Evolutionary conservation across 2,329 filamentous ascomycete species (phyloP).

Genomic region (Capronia coronata): DNA sequence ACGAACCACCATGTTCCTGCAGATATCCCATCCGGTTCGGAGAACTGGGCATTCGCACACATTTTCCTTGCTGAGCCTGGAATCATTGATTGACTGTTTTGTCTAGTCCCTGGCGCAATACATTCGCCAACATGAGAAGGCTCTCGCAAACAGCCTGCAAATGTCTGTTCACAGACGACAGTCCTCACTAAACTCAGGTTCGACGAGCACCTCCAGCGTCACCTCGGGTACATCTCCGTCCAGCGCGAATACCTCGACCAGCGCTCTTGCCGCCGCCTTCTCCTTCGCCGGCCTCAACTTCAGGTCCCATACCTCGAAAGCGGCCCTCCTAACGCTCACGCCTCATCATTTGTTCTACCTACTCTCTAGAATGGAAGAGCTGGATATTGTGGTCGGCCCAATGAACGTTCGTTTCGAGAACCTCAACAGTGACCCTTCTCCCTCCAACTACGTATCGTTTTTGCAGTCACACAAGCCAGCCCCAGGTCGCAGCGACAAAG

Average conservation of each 20-base stretch:
- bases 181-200: slow-evolving; percentile 57
- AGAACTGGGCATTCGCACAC: background rate
- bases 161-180: slow-evolving; percentile 56
- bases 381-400: slow-evolving; percentile 81
- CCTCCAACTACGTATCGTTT: slow-evolving; percentile 93
- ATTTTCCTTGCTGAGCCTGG: background rate
- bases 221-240: slow-evolving; percentile 50
- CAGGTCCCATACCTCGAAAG: slow-evolving; percentile 76
- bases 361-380: slow-evolving; percentile 87
- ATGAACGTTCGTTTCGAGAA: slow-evolving; percentile 97
- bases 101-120: slow-evolving; percentile 84
- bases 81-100: background rate
- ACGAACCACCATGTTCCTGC: background rate
- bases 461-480: slow-evolving; percentile 64
- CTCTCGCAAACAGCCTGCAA: slow-evolving; percentile 89
- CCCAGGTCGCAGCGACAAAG: slow-evolving; percentile 73
- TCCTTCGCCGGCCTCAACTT: slow-evolving; percentile 82
- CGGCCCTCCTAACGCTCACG: slow-evolving; percentile 84
- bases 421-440: slow-evolving; percentile 77
- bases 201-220: slow-evolving; percentile 52
- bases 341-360: slow-evolving; percentile 97
- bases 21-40: background rate
- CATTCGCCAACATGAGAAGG: slow-evolving; percentile 95
- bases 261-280: slow-evolving; percentile 70
- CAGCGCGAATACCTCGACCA: slow-evolving; percentile 59